These are phyloP conservation scores for Rhizopogon roseolus DNA, from an alignment of 768 basidiomycete species.

Conservation along the genomic window DNA sequence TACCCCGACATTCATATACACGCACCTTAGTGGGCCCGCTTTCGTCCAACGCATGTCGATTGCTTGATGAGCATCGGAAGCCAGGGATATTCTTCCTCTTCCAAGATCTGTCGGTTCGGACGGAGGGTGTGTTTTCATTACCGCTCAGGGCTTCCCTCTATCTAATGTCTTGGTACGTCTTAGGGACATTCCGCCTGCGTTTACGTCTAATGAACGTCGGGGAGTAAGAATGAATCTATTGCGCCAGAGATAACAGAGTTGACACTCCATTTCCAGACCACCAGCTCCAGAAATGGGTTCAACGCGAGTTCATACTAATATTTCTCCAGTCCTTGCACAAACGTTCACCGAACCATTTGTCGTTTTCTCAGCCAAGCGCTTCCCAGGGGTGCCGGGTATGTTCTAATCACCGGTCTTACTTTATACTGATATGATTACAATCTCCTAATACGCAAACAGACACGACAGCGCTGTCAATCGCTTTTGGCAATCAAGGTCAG, in stretches of 20 bases:
- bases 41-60: constrained; percentile 78
- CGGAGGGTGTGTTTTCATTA: constrained; percentile 61
- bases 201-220: constrained; percentile 88
- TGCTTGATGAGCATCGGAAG: constrained; percentile 81
- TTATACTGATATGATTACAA: constrained; percentile 12
- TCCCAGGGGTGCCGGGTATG: constrained; percentile 89
- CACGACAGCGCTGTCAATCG: constrained; percentile 86
- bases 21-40: constrained; percentile 89
- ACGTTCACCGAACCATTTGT: constrained; percentile 79
- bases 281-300: constrained; percentile 73
- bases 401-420: constrained; percentile 13
- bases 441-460: constrained; percentile 38
- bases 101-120: constrained; percentile 90
- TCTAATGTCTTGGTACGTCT: constrained; percentile 15
- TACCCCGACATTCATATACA: constrained; percentile 71
- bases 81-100: constrained; percentile 93
- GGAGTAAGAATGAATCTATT: constrained; percentile 56
- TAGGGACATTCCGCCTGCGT: constrained; percentile 81
- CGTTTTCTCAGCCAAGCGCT: constrained; percentile 90
- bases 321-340: constrained; percentile 78
- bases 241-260: constrained; percentile 11
- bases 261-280: constrained; percentile 38
- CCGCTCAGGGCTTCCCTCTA: constrained; percentile 16
- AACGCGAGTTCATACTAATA: constrained; percentile 55
- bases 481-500: constrained; percentile 86